Conservation (phyloP, 345 rosid genomes). For the Arabidopsis arenosa region DNA sequence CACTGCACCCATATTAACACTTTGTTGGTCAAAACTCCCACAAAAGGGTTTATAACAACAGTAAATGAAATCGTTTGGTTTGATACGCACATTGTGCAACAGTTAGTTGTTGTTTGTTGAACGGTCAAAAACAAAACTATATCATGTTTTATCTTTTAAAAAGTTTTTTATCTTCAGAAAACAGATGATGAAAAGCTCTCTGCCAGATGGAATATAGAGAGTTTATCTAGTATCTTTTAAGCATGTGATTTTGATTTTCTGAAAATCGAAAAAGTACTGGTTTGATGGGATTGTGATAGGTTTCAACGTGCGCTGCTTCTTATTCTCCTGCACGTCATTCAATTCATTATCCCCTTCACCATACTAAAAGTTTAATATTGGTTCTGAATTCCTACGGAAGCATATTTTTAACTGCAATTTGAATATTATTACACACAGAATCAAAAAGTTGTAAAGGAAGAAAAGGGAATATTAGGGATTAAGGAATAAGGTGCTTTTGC, state of each 20-base stretch:
- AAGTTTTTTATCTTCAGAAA: background rate
- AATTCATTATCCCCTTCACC: background rate
- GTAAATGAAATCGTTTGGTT: constrained; percentile 28
- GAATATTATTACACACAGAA: background rate
- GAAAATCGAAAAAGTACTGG: background rate
- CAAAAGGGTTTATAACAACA: background rate
- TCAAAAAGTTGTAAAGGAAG: constrained; percentile 24
- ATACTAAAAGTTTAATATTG: background rate
- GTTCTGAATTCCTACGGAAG: constrained; percentile 5
- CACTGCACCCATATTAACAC: constrained; percentile 1
- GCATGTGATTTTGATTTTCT: constrained; percentile 25
- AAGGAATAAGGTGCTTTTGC: constrained; percentile 29
- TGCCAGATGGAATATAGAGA: constrained; percentile 9
- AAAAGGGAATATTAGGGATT: constrained; percentile 17
- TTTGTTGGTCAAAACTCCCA: constrained; percentile 11
- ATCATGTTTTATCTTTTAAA: background rate
- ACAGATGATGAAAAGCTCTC: background rate
- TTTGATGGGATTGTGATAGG: constrained; percentile 31
- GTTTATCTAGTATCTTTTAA: constrained; percentile 3
- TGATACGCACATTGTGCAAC: constrained; percentile 28
- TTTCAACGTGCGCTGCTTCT: constrained; percentile 30
- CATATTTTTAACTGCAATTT: constrained; percentile 8
- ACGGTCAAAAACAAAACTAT: background rate
- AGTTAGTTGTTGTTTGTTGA: background rate
- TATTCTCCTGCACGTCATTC: constrained; percentile 16